phyloP scores from a whole-genome alignment of 2,329 filamentous ascomycete species.

The Epichloe scottii region DNA sequence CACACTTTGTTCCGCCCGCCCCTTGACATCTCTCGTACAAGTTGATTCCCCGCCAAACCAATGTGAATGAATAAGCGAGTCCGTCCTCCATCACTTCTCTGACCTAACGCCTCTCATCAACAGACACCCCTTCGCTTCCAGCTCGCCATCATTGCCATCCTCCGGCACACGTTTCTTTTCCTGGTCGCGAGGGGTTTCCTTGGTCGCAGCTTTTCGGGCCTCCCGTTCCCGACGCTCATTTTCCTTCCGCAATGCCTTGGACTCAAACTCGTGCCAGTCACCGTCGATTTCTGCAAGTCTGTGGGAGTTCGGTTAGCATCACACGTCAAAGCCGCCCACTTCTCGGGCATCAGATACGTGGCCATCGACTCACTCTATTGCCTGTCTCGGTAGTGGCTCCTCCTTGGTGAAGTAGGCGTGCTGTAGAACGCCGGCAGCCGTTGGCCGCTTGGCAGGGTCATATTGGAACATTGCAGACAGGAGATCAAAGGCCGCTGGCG shows the following conservation, averaged over 20 bases:
- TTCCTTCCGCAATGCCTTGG: slow-evolving; percentile 84
- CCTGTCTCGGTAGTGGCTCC: slow-evolving; percentile 63
- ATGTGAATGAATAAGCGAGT: neutral
- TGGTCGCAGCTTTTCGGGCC: slow-evolving; percentile 30
- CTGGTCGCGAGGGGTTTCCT: slow-evolving; percentile 22
- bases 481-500: slow-evolving; percentile 71
- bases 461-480: slow-evolving; percentile 78
- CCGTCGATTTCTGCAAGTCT: slow-evolving; percentile 72
- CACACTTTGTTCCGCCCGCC: neutral
- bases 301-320: slow-evolving; percentile 1
- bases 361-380: slow-evolving; percentile 55
- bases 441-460: slow-evolving; percentile 73
- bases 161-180: slow-evolving; percentile 30
- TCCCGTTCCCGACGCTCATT: slow-evolving; percentile 57
- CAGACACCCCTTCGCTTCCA: slow-evolving; percentile 22
- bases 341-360: neutral
- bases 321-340: neutral
- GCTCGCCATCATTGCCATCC: slow-evolving; percentile 14
- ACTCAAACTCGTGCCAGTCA: slow-evolving; percentile 98
- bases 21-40: too few species aligned
- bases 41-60: neutral
- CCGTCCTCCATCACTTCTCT: neutral
- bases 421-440: slow-evolving; percentile 69
- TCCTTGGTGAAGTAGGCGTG: slow-evolving; percentile 84
- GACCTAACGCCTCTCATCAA: slow-evolving; percentile 13